A percentile compares a stretch with the other conserved stretches of the same genome.
These are phyloP conservation scores for Gentiana dahurica DNA, from an alignment of 257 asterid genomes.

Conservation along the genomic window DNA sequence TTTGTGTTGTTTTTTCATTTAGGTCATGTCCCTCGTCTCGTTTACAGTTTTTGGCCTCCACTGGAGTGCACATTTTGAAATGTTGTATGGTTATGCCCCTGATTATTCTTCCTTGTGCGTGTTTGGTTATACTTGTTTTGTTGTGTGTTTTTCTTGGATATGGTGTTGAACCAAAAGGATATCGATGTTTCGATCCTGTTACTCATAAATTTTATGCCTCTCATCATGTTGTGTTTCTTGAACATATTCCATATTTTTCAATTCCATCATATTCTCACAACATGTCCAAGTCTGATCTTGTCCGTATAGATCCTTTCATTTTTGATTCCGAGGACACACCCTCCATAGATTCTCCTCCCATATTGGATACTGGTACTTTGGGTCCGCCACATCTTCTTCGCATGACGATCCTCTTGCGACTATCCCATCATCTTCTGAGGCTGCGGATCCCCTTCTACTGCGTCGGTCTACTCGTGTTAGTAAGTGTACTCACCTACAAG, in stretches of 20 bases:
- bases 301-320: background rate
- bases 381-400: background rate
- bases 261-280: background rate
- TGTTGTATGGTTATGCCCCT: background rate
- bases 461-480: background rate
- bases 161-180: background rate
- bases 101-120: background rate
- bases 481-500: background rate
- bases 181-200: background rate
- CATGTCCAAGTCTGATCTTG: background rate
- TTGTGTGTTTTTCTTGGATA: constrained; percentile 3
- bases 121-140: constrained; percentile 2
- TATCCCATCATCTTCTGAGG: background rate
- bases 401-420: background rate
- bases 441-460: background rate
- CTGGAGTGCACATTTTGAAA: background rate
- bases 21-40: background rate
- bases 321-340: background rate
- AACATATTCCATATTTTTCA: background rate
- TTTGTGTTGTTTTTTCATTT: background rate
- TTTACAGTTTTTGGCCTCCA: background rate
- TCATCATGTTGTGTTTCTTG: background rate
- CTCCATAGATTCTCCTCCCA: too few species aligned
- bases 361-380: background rate
- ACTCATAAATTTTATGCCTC: background rate